phyloP scores from a whole-genome alignment of 1,139 yeast genomes.

The Pichia sp. region DNA sequence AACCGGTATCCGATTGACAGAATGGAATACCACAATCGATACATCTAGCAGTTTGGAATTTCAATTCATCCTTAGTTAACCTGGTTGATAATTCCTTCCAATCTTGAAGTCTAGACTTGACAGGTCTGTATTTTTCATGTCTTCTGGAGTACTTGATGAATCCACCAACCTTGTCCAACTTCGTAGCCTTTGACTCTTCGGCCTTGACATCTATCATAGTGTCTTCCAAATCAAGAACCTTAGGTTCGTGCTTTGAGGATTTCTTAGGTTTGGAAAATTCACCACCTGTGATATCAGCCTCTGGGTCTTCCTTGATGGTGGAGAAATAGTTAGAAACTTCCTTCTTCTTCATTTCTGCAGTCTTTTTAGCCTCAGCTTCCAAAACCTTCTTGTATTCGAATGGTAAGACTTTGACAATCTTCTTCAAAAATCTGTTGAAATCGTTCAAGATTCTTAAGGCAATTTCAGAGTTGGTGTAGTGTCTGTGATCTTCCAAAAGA shows the following conservation, averaged over 20 bases:
- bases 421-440: slow-evolving; percentile 82
- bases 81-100: slow-evolving; percentile 90
- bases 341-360: slow-evolving; percentile 59
- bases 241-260: slow-evolving; percentile 63
- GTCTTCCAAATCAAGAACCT: slow-evolving; percentile 85
- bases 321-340: slow-evolving; percentile 61
- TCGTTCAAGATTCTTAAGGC: slow-evolving; percentile 79
- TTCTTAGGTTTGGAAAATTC: slow-evolving; percentile 49
- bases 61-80: slow-evolving; percentile 78
- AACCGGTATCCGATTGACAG: slow-evolving; percentile 97
- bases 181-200: slow-evolving; percentile 57
- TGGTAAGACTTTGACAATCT: slow-evolving; percentile 93
- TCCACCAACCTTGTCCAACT: slow-evolving; percentile 78
- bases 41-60: slow-evolving; percentile 95
- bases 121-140: slow-evolving; percentile 78
- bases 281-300: slow-evolving; percentile 84
- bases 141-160: slow-evolving; percentile 92
- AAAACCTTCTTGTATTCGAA: slow-evolving; percentile 85
- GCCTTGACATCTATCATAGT: slow-evolving; percentile 65
- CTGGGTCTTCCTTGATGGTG: slow-evolving; percentile 73
- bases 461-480: slow-evolving; percentile 87
- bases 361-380: slow-evolving; percentile 68
- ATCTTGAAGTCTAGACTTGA: slow-evolving; percentile 74
- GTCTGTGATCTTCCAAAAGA: slow-evolving; percentile 90
- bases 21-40: slow-evolving; percentile 99